phyloP scores from a whole-genome alignment of 176 grass and related monocot genomes.

The Cenchrus americanus region DNA sequence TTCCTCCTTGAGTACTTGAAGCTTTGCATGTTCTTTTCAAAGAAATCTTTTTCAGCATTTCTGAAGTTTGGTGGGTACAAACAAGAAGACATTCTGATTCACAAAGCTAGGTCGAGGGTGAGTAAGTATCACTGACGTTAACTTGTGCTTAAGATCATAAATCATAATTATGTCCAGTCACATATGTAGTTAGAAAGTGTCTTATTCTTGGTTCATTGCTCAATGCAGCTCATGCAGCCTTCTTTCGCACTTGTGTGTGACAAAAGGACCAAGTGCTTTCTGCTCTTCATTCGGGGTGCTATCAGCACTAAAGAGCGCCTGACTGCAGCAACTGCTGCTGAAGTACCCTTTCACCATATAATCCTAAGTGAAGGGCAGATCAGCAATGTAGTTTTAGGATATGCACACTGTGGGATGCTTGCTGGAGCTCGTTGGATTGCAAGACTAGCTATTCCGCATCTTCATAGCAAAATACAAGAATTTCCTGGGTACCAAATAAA shows the following conservation, averaged over 20 bases:
- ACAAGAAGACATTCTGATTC: slow-evolving; percentile 71
- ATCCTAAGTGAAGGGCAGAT: slow-evolving; percentile 66
- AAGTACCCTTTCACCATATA: slow-evolving; percentile 89
- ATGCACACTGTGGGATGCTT: slow-evolving; percentile 84
- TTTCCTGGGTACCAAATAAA: slow-evolving; percentile 78
- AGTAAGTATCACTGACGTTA: slow-evolving; percentile 54
- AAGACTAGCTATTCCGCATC: slow-evolving; percentile 52
- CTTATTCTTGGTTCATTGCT: slow-evolving; percentile 30
- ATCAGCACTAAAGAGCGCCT: slow-evolving; percentile 82
- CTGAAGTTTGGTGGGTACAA: slow-evolving; percentile 73
- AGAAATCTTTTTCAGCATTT: slow-evolving; percentile 78
- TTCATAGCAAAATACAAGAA: slow-evolving; percentile 56
- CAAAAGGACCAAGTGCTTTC: slow-evolving; percentile 71
- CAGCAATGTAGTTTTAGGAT: slow-evolving; percentile 70
- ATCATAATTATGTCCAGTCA: not conserved
- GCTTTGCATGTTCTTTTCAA: slow-evolving; percentile 91
- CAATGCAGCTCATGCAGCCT: slow-evolving; percentile 79
- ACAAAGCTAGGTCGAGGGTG: slow-evolving; percentile 86
- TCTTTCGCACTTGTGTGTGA: slow-evolving; percentile 75
- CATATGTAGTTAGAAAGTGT: not conserved
- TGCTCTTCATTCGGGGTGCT: slow-evolving; percentile 84
- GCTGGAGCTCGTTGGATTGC: slow-evolving; percentile 74
- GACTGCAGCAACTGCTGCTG: slow-evolving; percentile 71
- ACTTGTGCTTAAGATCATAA: not conserved
- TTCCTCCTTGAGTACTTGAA: slow-evolving; percentile 69